Base-by-base conservation (phyloP, 768 basidiomycete genomes). In the Hydnomerulius pinastri region DNA sequence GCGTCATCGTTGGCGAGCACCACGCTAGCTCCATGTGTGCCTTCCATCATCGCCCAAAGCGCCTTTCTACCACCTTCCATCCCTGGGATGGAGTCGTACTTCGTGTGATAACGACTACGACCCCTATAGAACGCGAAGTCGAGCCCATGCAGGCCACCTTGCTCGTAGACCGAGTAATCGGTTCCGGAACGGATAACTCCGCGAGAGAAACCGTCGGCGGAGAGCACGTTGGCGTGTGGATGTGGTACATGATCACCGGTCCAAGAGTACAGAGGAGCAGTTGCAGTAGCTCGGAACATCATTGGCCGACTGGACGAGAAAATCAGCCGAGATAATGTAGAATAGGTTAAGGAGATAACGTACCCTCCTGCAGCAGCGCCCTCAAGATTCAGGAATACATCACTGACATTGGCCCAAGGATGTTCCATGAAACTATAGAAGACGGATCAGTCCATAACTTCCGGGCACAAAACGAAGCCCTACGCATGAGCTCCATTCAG, bases 31-130 rank as follows among this genome's bases (percentile, higher is more conserved):
- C 75, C 80, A 43, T 74, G 68, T 0, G 82, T 71, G 1, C 77
- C 74, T 54, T 92, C 87, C 79, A 92, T 79, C 85, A 91, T 88
- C 3, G 82, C 76, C 89, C 90, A 92, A 8, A 93, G 69, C 7
- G 85, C 71, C 29, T 71, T 76, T 56, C 76, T 73, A 11, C 76
- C 73, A 0, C 83, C 85, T 2, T 72, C 63, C 25, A 76, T 82
- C 43, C 78, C 79, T 6, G 85, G 73, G 37, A 91, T 75, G 1
- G 82, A 76, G 60, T 92, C 90, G 35, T 80, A 80, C 60, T 77
- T 78, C 0, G 90, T 92, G 63, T 93, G 91, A 56, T 92, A 92
- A 53, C 75, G 77, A 53, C 85, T 83, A 36, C 90, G 76, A 1
- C 82, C 81, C 51, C 76, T 78, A 66, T 91, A 92, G 61, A 91